Conservation (phyloP, 768 basidiomycete genomes). For the Mycena belliarum region DNA sequence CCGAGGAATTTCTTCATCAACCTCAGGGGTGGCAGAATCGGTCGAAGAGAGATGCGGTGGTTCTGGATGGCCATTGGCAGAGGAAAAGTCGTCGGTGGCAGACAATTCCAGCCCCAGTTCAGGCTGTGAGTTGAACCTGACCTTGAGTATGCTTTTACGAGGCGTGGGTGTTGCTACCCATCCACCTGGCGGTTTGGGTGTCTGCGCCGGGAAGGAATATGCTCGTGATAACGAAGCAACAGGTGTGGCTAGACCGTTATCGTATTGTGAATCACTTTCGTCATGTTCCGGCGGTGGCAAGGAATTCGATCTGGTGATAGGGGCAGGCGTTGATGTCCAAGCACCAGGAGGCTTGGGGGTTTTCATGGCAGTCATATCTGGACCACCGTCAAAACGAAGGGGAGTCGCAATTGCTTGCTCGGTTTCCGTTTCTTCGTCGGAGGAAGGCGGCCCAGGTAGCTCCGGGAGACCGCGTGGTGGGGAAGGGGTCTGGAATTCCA, state of each 20-base stretch:
- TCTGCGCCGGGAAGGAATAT: conserved; percentile 48
- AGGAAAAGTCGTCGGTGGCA: conserved; percentile 17
- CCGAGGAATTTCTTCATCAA: conserved; percentile 3
- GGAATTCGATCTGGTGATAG: conserved; percentile 18
- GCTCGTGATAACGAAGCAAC: conserved; percentile 51
- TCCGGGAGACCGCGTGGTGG: conserved; percentile 65
- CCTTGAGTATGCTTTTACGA: conserved; percentile 64
- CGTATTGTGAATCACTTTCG: conserved; percentile 26
- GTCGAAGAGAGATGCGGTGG: conserved; percentile 2
- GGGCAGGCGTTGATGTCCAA: conserved; percentile 35
- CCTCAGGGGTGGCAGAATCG: conserved; percentile 8
- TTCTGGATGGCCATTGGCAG: conserved; percentile 11
- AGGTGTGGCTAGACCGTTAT: conserved; percentile 49
- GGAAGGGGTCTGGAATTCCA: conserved; percentile 62
- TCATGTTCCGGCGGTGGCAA: conserved; percentile 21
- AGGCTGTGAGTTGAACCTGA: conserved; percentile 63
- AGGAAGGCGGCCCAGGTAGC: conserved; percentile 66
- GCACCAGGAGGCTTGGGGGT: conserved; percentile 50
- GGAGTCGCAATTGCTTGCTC: conserved; percentile 26
- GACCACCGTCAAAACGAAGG: conserved; percentile 16
- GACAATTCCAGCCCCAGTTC: conserved; percentile 20
- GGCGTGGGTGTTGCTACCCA: conserved; percentile 61
- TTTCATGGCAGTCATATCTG: conserved; percentile 32
- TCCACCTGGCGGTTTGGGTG: conserved; percentile 70
- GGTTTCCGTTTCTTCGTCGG: conserved; percentile 45